Percentiles rank a stretch among this genome's conserved stretches.
These are phyloP conservation scores for Spathaspora girioi DNA, from an alignment of 805 yeast species.

Conservation along the genomic window DNA sequence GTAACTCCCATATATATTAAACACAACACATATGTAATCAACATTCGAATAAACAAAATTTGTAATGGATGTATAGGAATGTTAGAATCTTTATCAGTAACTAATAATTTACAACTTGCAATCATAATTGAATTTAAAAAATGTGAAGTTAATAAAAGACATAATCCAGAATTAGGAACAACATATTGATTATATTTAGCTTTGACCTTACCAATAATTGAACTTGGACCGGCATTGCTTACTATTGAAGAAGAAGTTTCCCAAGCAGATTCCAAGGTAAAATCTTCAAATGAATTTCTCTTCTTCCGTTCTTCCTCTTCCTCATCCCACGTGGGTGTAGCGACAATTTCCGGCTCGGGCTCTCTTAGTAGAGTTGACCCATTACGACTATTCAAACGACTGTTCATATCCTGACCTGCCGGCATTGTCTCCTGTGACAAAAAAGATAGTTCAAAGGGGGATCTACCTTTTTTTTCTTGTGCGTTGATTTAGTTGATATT, in stretches of 20 bases:
- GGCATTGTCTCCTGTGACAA: background rate
- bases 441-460: background rate
- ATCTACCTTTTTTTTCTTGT: background rate
- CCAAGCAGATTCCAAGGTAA: background rate
- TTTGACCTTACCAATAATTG: background rate
- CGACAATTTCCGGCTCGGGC: background rate
- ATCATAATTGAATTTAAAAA: constrained; percentile 77
- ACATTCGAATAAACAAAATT: constrained; percentile 74
- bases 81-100: constrained; percentile 56
- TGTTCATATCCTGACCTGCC: background rate
- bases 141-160: constrained; percentile 58
- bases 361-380: background rate
- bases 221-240: background rate
- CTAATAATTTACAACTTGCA: constrained; percentile 69
- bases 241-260: background rate
- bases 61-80: constrained; percentile 74
- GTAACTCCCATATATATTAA: constrained; percentile 49
- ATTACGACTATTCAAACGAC: background rate
- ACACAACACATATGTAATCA: constrained; percentile 61
- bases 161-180: constrained; percentile 50
- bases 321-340: background rate
- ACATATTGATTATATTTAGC: constrained; percentile 5
- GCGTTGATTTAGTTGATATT: background rate
- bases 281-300: background rate
- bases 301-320: background rate